Evolutionary conservation across 768 basidiomycete genomes (phyloP).

Genomic region (Artomyces pyxidatus): DNA sequence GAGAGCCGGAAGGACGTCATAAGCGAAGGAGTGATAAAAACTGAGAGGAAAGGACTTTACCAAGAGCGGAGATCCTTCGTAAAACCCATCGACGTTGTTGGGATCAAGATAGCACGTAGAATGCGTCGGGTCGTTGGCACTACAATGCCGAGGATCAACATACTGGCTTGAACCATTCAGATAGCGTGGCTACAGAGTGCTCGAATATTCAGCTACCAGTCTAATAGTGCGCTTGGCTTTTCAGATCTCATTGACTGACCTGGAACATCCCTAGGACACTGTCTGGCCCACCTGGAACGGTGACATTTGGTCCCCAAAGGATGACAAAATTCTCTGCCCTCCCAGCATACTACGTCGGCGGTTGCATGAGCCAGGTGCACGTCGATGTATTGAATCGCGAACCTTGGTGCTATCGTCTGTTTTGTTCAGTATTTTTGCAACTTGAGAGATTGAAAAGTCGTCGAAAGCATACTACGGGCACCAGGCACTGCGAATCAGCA

Average conservation of each 20-base stretch:
- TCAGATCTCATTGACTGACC: slow-evolving; percentile 31
- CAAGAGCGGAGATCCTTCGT: slow-evolving; percentile 55
- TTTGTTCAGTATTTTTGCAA: slow-evolving; percentile 46
- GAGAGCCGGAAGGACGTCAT: neutral
- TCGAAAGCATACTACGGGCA: slow-evolving; percentile 60
- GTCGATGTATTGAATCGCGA: no score
- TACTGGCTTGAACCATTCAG: slow-evolving; percentile 51
- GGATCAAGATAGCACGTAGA: slow-evolving; percentile 56
- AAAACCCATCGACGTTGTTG: slow-evolving; percentile 51
- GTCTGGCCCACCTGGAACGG: slow-evolving; percentile 37
- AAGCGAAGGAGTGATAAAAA: no score
- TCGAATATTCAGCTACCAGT: no score
- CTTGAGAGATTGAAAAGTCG: slow-evolving; percentile 59
- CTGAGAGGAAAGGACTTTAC: slow-evolving; percentile 26
- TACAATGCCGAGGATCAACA: slow-evolving; percentile 61
- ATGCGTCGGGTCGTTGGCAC: slow-evolving; percentile 47
- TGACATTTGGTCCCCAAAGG: slow-evolving; percentile 49
- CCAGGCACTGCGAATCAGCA: no score
- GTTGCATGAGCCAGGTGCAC: no score
- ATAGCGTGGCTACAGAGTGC: slow-evolving; percentile 39
- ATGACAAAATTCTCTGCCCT: slow-evolving; percentile 51
- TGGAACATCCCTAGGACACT: slow-evolving; percentile 53
- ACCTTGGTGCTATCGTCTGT: slow-evolving; percentile 45
- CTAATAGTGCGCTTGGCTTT: no score
- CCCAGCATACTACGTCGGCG: slow-evolving; percentile 37